Percentiles rank a stretch among this genome's conserved stretches.
Evolutionary conservation across 371 early-diverging fungal genomes (phyloP).

Genomic region (Basidiobolus meristosporus): DNA sequence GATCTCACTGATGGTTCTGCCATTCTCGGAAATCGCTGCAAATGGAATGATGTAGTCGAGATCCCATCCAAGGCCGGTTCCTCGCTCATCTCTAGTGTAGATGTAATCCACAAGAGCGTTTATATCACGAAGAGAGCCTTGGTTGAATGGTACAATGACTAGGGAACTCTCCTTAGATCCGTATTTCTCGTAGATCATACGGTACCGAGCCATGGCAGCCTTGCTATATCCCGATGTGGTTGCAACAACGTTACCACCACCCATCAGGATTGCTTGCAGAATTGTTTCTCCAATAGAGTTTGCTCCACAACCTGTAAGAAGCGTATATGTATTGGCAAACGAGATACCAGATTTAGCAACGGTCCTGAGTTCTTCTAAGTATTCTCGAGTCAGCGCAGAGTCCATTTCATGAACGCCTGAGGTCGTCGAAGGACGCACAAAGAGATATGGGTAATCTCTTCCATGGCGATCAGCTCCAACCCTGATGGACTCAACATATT

Average conservation of each 20-base stretch:
- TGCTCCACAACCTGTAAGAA: no score
- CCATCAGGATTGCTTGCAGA: constrained; percentile 67
- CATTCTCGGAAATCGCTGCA: constrained; percentile 83
- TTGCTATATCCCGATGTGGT: constrained; percentile 86
- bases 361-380: no score
- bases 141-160: constrained; percentile 91
- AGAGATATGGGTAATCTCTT: no score
- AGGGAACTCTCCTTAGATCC: constrained; percentile 79
- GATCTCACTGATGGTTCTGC: constrained; percentile 68
- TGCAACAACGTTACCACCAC: constrained; percentile 81
- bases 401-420: no score
- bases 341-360: no score
- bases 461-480: no score
- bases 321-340: no score
- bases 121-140: constrained; percentile 73
- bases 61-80: constrained; percentile 65
- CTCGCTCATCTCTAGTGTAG: constrained; percentile 51
- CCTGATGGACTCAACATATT: no score
- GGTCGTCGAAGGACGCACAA: no score
- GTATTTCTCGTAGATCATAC: constrained; percentile 59
- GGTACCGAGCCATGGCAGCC: constrained; percentile 69
- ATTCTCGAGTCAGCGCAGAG: no score
- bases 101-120: constrained; percentile 65
- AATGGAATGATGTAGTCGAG: constrained; percentile 90
- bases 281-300: constrained; percentile 9